Conservation (phyloP, 495 filamentous ascomycete genomes). For the Neurospora tetrasperma region DNA sequence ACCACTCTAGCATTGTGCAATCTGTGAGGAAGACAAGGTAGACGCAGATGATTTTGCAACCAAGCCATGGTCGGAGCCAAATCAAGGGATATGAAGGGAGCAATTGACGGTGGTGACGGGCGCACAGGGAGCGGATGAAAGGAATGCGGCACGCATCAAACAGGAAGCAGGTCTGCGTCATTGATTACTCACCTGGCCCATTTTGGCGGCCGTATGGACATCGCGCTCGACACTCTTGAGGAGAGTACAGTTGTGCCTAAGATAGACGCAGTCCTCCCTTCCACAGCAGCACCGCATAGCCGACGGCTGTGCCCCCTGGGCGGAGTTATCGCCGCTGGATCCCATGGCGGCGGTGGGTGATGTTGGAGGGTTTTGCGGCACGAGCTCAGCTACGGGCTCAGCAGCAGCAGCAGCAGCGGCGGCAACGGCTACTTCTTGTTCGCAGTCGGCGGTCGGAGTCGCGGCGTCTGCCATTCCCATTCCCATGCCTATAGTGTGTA, state of each 20-base stretch:
- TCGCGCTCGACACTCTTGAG: slow-evolving; percentile 76
- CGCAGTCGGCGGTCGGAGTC: slow-evolving; percentile 1
- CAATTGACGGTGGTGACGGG: background rate
- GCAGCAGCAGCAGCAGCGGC: background rate
- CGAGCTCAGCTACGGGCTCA: background rate
- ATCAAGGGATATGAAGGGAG: background rate
- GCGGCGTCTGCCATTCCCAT: slow-evolving; percentile 17
- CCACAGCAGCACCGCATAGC: slow-evolving; percentile 70
- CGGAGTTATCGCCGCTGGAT: slow-evolving; percentile 12
- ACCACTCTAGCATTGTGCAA: background rate
- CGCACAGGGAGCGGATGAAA: background rate
- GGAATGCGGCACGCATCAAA: background rate
- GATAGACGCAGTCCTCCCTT: slow-evolving; percentile 63
- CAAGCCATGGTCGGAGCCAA: background rate
- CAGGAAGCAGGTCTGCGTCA: background rate
- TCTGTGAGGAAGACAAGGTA: background rate
- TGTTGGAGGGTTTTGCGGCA: background rate
- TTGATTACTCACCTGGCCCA: slow-evolving; percentile 66
- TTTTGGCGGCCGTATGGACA: slow-evolving; percentile 68
- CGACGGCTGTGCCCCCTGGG: slow-evolving; percentile 3
- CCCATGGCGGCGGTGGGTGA: background rate
- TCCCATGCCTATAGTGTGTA: background rate
- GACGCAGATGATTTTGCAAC: background rate
- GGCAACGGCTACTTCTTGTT: background rate
- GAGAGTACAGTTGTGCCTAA: slow-evolving; percentile 67